Evolutionary conservation across 352 stramenopile genomes (phyloP), one percentile per base, ranked within the genome.

Genomic region (Phytophthora aleatoria): DNA sequence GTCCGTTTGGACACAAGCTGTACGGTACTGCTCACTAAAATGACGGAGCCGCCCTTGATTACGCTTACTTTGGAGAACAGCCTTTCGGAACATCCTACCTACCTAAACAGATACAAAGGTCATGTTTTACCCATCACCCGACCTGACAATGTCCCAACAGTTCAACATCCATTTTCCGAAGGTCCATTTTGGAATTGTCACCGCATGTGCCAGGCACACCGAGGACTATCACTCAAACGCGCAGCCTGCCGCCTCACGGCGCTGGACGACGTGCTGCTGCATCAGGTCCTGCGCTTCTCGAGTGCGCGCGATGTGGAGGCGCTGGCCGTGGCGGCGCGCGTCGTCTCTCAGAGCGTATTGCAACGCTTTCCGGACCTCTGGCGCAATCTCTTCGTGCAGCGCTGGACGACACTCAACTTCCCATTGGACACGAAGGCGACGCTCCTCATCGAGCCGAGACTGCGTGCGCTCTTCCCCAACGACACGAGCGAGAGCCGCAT

Each of bases 341-440:
- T 71, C 24, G 63, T 92, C 7, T 69, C 72, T 16, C 38, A 38
- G 2, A 52, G 78, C 27, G 71, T 91, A 20, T 39, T 91, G 31
- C 74, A 73, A 42, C 67, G 45, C n/a, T 91, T 85, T 36, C 74
- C 84, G 28, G 16, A 28, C 2, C 44, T 92, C 52, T 92, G 84
- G 84, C 77, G 70, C 36, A 44, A 66, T 39, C 73, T 91, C 33
- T 92, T 92, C 51, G 69, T 69, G 39, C 71, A 75, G 16, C 81
- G 79, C 24, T 92, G 84, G 84, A 65, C 68, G 10, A 76, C 69
- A 50, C 74, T 90, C 51, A 92, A 92, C 62, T 92, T 85, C 49
- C 56, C 77, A 16, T 60, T 92, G 11, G 59, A 61, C 33, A 48
- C 30, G 0, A 31, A 59, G 3, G 56, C 57, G 3, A 30, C 43